Evolutionary conservation across 305 asterid genomes (phyloP), one percentile per base, ranked within the genome.

Genomic region (Andrographis paniculata): DNA sequence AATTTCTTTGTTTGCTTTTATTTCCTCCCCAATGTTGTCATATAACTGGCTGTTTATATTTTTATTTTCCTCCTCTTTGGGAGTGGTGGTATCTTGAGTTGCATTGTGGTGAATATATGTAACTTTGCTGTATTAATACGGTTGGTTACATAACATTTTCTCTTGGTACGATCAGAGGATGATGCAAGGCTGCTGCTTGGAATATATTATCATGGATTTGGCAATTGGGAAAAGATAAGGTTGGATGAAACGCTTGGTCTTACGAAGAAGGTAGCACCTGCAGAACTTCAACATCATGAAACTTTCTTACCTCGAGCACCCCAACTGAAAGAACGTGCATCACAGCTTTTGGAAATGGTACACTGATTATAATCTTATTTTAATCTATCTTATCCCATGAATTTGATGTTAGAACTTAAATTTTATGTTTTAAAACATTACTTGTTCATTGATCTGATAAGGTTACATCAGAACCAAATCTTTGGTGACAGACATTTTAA

Each of bases 281-380:
- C 77, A 57, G 97, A 93, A 74, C 97, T 93, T 65, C 99, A 87
- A 63, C 95, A 93, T 67, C 94, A 88, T 14, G 99, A 93, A 68
- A 93, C 99, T 33, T 93, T 93, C 70, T 67, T 93, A 71, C 99
- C 99, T 39, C 84, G 99, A 58, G 97, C 97, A 45, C 99, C 99
- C 14, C 97, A 87, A 57, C 75, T 93, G 74, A 93, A 88, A 67
- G 99, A 93, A 68, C 79, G 99, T 63, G 95, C 95, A 57, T 74
- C 95, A 49, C 95, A 78, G 58, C 97, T 93, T 66, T 55, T 93
- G 66, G 93, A 87, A 80, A 93, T 84, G 99, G 99, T 92, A 71
- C 37, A 77, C 57, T 60, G 52, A 51, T 36, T 27, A 59, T 2
- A 19, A 33, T 41, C 23, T 37, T 18, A 60, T 39, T 5, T 21